Percentiles rank a stretch among this genome's conserved stretches.
Evolutionary conservation across 2,329 filamentous ascomycete genomes (phyloP).

Genomic region (Endoconidiophora laricicola): DNA sequence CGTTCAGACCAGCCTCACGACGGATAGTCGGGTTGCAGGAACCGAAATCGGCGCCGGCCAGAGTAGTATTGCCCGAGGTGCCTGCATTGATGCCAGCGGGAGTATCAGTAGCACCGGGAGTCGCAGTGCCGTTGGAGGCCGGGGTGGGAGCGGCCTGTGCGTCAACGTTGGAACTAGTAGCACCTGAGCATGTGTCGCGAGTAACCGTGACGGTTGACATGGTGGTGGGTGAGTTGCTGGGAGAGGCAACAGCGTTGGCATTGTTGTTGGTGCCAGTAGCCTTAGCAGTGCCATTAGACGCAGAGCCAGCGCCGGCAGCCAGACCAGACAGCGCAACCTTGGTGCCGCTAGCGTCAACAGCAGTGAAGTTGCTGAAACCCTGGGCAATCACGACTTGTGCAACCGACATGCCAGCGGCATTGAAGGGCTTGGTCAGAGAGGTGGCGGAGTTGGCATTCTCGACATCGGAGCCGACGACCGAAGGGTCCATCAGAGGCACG

Average conservation of each 20-base stretch:
- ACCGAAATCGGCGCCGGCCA: slow-evolving; percentile 32
- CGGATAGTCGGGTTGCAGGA: slow-evolving; percentile 40
- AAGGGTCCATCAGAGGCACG: slow-evolving; percentile 50
- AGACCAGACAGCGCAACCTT: slow-evolving; percentile 19
- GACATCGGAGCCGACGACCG: slow-evolving; percentile 35
- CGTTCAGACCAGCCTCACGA: slow-evolving; percentile 40
- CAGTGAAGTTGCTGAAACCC: slow-evolving; percentile 46
- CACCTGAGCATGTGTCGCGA: slow-evolving; percentile 11
- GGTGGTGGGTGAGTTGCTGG: slow-evolving; percentile 14
- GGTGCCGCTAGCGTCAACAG: slow-evolving; percentile 20
- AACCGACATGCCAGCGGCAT: slow-evolving; percentile 44
- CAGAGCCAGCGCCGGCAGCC: slow-evolving; percentile 15
- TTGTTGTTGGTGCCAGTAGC: slow-evolving; percentile 13
- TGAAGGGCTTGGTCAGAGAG: slow-evolving; percentile 37
- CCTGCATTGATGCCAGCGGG: slow-evolving; percentile 18
- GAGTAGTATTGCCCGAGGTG: slow-evolving; percentile 16
- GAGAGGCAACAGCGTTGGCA: neutral
- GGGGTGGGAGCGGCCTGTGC: slow-evolving; percentile 7
- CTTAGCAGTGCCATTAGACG: slow-evolving; percentile 9
- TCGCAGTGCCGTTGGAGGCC: slow-evolving; percentile 10
- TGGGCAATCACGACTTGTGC: slow-evolving; percentile 45
- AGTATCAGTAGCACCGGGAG: slow-evolving; percentile 16
- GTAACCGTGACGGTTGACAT: slow-evolving; percentile 13
- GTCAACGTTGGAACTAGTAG: slow-evolving; percentile 7
- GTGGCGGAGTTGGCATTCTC: slow-evolving; percentile 43